Evolutionary conservation across 495 filamentous ascomycete genomes (phyloP).

Genomic region (Lepraria neglecta): DNA sequence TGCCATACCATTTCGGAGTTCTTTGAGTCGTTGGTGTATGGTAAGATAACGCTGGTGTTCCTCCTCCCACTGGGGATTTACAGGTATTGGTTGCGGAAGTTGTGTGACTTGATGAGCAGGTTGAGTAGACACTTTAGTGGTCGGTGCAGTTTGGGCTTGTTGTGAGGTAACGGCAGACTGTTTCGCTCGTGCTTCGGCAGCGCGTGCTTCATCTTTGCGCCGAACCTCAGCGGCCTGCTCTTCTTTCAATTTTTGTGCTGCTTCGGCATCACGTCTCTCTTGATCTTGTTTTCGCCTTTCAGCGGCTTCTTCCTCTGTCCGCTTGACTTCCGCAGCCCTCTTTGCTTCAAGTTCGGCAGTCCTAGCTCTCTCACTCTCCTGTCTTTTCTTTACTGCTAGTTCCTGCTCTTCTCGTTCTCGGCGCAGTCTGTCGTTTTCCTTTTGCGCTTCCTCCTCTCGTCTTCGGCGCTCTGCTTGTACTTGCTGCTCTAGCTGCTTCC

Average conservation of each 20-base stretch:
- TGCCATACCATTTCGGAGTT: constrained; percentile 52
- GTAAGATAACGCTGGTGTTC: constrained; percentile 57
- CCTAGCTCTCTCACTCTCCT: constrained; percentile 26
- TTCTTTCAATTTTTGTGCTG: constrained; percentile 36
- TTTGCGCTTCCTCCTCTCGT: constrained; percentile 46
- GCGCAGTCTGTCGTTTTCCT: constrained; percentile 37
- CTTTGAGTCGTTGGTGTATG: constrained; percentile 68
- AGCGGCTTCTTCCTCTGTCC: constrained; percentile 22
- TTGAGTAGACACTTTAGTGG: neutral
- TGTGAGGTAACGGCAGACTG: neutral
- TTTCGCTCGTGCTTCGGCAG: constrained; percentile 9
- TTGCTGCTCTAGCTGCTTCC: constrained; percentile 36
- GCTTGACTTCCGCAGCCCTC: constrained; percentile 27
- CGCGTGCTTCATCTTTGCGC: constrained; percentile 24
- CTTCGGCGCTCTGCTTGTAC: constrained; percentile 20
- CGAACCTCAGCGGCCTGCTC: constrained; percentile 37
- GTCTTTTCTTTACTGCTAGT: constrained; percentile 24
- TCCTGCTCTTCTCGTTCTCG: constrained; percentile 40
- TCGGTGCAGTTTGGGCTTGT: neutral
- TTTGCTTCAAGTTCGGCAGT: constrained; percentile 37
- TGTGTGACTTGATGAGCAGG: constrained; percentile 7
- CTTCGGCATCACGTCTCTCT: constrained; percentile 27
- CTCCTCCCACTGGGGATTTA: constrained; percentile 35
- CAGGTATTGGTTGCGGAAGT: constrained; percentile 13
- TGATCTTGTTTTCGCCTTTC: constrained; percentile 33